A percentile compares a stretch with the other conserved stretches of the same genome.
Evolutionary conservation across 371 early-diverging fungal genomes (phyloP).

Genomic region (Conidiobolus coronatus): DNA sequence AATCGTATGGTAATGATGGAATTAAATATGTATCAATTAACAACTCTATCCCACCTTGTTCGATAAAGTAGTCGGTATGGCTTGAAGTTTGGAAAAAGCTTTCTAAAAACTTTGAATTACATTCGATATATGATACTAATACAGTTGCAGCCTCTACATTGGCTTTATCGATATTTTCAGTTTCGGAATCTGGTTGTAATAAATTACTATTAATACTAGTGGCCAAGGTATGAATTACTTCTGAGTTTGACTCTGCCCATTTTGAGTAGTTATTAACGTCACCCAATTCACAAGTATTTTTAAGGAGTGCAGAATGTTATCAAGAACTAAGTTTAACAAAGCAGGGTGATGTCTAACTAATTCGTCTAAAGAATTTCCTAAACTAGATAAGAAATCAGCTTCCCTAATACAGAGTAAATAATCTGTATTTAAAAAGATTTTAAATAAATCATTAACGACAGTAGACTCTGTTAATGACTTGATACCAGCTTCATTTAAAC

Average conservation of each 20-base stretch:
- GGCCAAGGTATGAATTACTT: slow-evolving; percentile 13
- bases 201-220: slow-evolving; percentile 7
- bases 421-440: slow-evolving; percentile 47
- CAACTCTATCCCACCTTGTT: slow-evolving; percentile 34
- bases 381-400: slow-evolving; percentile 45
- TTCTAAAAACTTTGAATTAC: slow-evolving; percentile 39
- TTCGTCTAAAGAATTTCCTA: slow-evolving; percentile 83
- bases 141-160: slow-evolving; percentile 18
- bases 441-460: slow-evolving; percentile 48
- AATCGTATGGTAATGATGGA: slow-evolving; percentile 49
- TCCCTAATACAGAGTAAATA: slow-evolving; percentile 55
- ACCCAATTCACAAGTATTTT: slow-evolving; percentile 20
- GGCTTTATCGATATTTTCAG: slow-evolving; percentile 21
- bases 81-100: slow-evolving; percentile 51
- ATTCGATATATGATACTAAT: slow-evolving; percentile 12
- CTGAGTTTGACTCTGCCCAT: slow-evolving; percentile 11
- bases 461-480: slow-evolving; percentile 49
- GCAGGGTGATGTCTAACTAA: slow-evolving; percentile 86
- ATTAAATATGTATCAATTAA: slow-evolving; percentile 35
- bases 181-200: slow-evolving; percentile 9
- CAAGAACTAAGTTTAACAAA: slow-evolving; percentile 40
- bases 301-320: slow-evolving; percentile 40
- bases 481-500: slow-evolving; percentile 66
- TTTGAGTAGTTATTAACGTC: slow-evolving; percentile 9
- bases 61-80: slow-evolving; percentile 49